phyloP scores from a whole-genome alignment of 371 early-diverging fungal species.

The Massospora cicadina region DNA sequence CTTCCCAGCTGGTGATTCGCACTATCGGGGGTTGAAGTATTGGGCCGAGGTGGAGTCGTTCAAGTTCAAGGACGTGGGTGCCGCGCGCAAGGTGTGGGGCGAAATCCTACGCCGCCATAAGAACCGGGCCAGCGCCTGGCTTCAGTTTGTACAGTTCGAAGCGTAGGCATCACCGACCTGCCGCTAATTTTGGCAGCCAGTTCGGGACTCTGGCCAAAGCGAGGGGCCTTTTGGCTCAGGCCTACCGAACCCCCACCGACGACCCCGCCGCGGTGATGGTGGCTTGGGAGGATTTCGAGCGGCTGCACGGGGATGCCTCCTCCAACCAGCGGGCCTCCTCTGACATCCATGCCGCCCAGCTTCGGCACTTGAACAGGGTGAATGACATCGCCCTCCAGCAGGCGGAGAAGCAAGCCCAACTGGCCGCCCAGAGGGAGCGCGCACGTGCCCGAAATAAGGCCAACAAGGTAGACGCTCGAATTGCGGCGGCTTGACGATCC shows the following conservation, averaged over 20 bases:
- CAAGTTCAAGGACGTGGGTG: not conserved
- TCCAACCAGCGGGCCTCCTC: not conserved
- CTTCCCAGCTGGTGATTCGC: slow-evolving; percentile 5
- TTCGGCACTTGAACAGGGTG: not conserved
- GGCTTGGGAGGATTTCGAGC: slow-evolving; percentile 3
- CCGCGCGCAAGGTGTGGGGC: slow-evolving; percentile 5
- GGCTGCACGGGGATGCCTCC: not conserved
- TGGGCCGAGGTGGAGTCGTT: not conserved
- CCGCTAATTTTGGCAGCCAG: not conserved
- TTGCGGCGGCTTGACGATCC: too few species aligned
- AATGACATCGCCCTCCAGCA: not conserved
- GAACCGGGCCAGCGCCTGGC: not conserved
- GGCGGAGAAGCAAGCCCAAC: not conserved
- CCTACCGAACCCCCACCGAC: not conserved
- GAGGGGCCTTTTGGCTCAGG: not conserved
- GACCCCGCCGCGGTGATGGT: not conserved
- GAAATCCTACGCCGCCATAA: not conserved
- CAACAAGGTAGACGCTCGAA: not conserved
- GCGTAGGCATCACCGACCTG: not conserved
- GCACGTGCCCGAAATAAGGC: not conserved
- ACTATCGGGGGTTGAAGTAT: not conserved
- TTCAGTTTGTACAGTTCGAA: not conserved
- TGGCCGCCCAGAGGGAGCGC: not conserved
- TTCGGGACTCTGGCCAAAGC: not conserved
- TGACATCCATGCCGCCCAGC: not conserved